Base-by-base conservation (phyloP, 2,329 filamentous ascomycete genomes). In the Pyricularia grisea region DNA sequence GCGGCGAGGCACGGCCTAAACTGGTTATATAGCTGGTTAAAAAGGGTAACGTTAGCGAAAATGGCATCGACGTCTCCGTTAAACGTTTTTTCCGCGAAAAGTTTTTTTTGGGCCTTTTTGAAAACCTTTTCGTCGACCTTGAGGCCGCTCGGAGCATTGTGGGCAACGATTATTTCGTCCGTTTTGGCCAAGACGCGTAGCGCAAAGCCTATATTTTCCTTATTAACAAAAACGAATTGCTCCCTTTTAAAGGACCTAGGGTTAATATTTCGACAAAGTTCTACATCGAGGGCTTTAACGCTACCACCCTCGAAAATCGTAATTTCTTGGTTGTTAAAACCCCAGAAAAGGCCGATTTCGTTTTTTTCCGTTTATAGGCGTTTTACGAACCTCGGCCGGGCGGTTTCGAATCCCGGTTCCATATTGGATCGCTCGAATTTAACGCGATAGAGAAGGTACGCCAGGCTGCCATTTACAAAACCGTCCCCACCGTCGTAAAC, bases 401-500 rank as follows among this genome's bases (percentile, higher is more conserved):
- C 42, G 42, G 42, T 50, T 50, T 50, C 42, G 42, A 50, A 5
- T 50, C 42, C 42, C 42, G 42, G 42, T 50, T 50, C 42, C 42
- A 50, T 50, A 5, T 5, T 50, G 42, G 42, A 50, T 50, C 42
- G 42, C 42, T 50, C 42, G 42, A 50, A 50, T 50, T 50, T 5
- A 50, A 50, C 42, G 42, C 42, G 42, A 50, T 5, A 50, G 17
- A 50, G 17, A 50, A 50, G 4, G 17, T 17, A 50, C 42, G 42
- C 42, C 42, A 50, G 42, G 42, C 42, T 50, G 42, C 42, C 42
- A 50, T 83, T 68, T 81, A 78, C 73, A 60, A 71, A 7, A 74
- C 76, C 1, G 78, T 79, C 0, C 77, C 76, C 4, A 79, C 79
- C 2, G 77, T 82, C 20, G 78, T 82, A 4, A 80, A 82, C 68